phyloP scores from a whole-genome alignment of 2,329 filamentous ascomycete genomes.

The Aspergillus fructus region DNA sequence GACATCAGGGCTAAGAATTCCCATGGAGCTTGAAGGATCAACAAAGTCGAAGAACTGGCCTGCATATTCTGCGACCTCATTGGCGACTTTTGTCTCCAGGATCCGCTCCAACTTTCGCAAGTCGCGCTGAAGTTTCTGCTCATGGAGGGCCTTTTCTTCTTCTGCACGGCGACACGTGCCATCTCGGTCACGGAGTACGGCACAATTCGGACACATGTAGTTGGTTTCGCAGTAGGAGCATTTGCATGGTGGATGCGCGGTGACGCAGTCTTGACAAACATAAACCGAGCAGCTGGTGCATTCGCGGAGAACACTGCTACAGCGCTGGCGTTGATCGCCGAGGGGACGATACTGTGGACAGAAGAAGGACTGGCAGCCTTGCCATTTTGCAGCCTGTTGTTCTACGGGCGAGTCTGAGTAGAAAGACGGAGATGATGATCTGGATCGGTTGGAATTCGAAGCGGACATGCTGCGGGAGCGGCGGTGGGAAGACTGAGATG shows the following conservation, averaged over 20 bases:
- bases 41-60: conserved; percentile 40
- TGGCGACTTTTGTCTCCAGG: conserved; percentile 42
- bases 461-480: conserved; percentile 39
- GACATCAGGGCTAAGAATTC: background rate
- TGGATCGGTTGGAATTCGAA: conserved; percentile 40
- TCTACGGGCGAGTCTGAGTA: conserved; percentile 39
- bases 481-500: conserved; percentile 20
- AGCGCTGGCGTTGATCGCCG: conserved; percentile 48
- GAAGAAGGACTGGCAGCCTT: conserved; percentile 50
- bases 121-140: conserved; percentile 42
- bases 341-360: conserved; percentile 44
- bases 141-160: conserved; percentile 39
- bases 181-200: conserved; percentile 38
- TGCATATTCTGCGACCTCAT: conserved; percentile 42
- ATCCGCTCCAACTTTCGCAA: conserved; percentile 42
- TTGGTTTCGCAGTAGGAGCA: conserved; percentile 46
- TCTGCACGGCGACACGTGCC: conserved; percentile 39
- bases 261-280: conserved; percentile 47
- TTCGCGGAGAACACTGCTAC: conserved; percentile 44
- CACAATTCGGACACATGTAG: conserved; percentile 47
- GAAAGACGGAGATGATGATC: conserved; percentile 41
- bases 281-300: conserved; percentile 47
- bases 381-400: conserved; percentile 36
- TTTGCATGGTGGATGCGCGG: conserved; percentile 41
- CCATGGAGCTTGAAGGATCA: conserved; percentile 13